Evolutionary conservation across 2,329 filamentous ascomycete species (phyloP), one percentile per base, ranked within the genome.

Genomic region (Cordyceps cateniannulata): DNA sequence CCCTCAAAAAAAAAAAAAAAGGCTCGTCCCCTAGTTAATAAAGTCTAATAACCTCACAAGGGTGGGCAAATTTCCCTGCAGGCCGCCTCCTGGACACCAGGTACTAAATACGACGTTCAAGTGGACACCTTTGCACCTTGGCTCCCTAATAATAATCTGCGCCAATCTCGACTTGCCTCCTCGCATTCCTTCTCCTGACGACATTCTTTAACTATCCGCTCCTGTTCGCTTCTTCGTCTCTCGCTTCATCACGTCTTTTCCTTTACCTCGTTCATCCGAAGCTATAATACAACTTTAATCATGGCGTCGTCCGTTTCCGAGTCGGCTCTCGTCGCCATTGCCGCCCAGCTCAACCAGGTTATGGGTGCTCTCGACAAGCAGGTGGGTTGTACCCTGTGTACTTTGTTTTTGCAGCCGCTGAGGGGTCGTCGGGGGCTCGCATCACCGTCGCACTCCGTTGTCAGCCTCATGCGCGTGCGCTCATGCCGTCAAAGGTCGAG

Each of bases 291-390:
- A 42, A n/a, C 20, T 38, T 44, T 59, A 55, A 62, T 60, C 56
- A 62, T 60, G 55, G 52, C 59, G 44, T 62, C 59, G 44, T 62
- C 56, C 25, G 57, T 44, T 29, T 50, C 56, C 47, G 61, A 62
- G 18, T 54, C 61, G 50, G 61, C 56, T 16, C 50, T 62, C n/a
- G 61, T 47, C 55, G 52, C 56, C 57, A 62, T 62, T 48, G 51
- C 56, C 22, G 45, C 61, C 50, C 56, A 60, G 61, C 61, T 62
- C 18, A 53, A 51, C 61, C 56, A 50, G 24, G 61, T 62, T 29
- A 62, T 62, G 61, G 57, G 57, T 16, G 61, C 56, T 62, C 61
- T 62, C 18, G 61, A 62, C 6, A 62, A 62, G 35, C 61, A 62
- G 61, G 61, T 62, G 50, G 44, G 60, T 59, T 56, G 51, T 24